These are phyloP conservation scores for Tarenaya hassleriana DNA, from an alignment of 345 rosid species.

Conservation along the genomic window DNA sequence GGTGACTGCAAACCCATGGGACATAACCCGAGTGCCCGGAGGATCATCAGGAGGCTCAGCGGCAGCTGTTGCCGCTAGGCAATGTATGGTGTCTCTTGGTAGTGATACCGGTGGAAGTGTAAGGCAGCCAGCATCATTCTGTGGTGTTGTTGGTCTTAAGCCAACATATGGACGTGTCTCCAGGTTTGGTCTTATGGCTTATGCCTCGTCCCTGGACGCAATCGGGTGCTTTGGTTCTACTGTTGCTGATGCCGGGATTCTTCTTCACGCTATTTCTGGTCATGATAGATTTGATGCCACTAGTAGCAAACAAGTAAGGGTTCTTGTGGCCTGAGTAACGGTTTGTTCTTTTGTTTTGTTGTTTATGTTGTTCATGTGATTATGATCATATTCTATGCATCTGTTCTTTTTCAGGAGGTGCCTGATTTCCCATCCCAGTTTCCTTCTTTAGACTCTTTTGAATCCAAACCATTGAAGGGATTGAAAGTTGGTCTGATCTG, in stretches of 20 bases:
- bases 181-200: constrained; percentile 90
- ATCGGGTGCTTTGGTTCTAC: constrained; percentile 87
- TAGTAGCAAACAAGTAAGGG: constrained; percentile 73
- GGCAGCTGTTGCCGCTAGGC: constrained; percentile 90
- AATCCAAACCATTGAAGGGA: constrained; percentile 69
- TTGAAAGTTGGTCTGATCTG: constrained; percentile 72
- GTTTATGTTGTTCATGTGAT: too few relatives aligned
- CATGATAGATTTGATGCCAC: constrained; percentile 78
- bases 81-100: constrained; percentile 81
- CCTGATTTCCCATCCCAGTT: constrained; percentile 61
- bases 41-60: constrained; percentile 98
- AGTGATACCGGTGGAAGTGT: constrained; percentile 99
- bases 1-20: constrained; percentile 96
- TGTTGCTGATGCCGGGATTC: constrained; percentile 79
- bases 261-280: constrained; percentile 80
- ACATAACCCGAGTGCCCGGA: constrained; percentile 79
- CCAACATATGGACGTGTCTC: constrained; percentile 96
- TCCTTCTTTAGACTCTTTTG: constrained; percentile 33
- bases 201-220: constrained; percentile 88
- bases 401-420: constrained; percentile 46
- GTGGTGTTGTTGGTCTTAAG: constrained; percentile 92
- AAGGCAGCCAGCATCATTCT: constrained; percentile 91
- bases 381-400: constrained; percentile 45
- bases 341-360: too few relatives aligned
- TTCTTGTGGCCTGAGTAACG: too few relatives aligned